Conservation (phyloP, 805 yeast species). For the Metschnikowia cubensis region DNA sequence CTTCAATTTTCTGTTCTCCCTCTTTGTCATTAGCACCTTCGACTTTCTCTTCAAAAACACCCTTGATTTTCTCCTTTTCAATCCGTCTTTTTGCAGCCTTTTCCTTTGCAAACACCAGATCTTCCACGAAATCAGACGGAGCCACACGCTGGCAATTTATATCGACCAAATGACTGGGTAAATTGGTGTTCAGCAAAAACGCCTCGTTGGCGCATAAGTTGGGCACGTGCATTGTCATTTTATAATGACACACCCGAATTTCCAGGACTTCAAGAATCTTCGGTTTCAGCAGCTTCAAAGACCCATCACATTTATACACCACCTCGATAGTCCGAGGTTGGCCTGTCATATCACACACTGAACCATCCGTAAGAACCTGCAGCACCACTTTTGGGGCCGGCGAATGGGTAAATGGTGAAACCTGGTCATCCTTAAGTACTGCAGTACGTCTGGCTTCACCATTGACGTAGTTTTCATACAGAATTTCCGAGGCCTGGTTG, state of each 20-base stretch:
- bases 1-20: no score
- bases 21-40: no score
- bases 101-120: no score
- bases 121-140: no score
- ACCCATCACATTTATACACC: conserved; percentile 51
- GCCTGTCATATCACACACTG: conserved; percentile 55
- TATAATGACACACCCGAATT: conserved; percentile 54
- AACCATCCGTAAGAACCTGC: conserved; percentile 45
- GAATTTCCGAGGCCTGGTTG: conserved; percentile 21
- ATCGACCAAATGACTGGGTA: conserved; percentile 24
- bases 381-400: conserved; percentile 27
- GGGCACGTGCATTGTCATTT: conserved; percentile 48
- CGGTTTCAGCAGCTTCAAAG: conserved; percentile 8
- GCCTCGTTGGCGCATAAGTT: conserved; percentile 43
- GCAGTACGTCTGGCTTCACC: conserved; percentile 26
- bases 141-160: conserved; percentile 26
- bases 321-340: conserved; percentile 51
- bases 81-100: no score
- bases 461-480: conserved; percentile 13
- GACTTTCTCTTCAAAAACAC: no score
- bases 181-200: conserved; percentile 23
- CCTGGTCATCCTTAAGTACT: conserved; percentile 17
- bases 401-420: conserved; percentile 17
- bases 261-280: conserved; percentile 45
- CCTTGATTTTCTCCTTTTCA: no score